phyloP scores from a whole-genome alignment of 2,329 filamentous ascomycete genomes.

The Alternaria infectoria region DNA sequence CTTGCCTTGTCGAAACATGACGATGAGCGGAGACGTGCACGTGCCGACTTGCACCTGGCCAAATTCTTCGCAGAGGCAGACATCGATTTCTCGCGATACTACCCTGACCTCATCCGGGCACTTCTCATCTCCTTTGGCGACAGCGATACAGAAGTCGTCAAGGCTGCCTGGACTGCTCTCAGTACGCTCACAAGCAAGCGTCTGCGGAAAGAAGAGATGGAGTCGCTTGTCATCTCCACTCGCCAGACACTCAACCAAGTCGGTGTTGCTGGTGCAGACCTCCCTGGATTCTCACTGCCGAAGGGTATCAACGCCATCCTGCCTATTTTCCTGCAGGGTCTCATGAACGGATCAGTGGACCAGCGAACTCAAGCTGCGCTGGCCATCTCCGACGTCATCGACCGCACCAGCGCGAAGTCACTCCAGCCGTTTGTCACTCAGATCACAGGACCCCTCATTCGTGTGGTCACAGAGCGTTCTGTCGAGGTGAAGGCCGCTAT shows the following conservation, averaged over 20 bases:
- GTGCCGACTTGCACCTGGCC: constrained; percentile 78
- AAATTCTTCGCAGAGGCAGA: constrained; percentile 83
- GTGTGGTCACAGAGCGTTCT: constrained; percentile 95
- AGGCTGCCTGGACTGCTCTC: constrained; percentile 86
- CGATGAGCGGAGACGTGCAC: constrained; percentile 82
- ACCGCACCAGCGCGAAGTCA: constrained; percentile 85
- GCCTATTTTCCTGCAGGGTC: constrained; percentile 94
- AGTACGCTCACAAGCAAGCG: constrained; percentile 81
- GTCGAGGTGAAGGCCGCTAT: constrained; percentile 97
- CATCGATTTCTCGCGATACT: constrained; percentile 93
- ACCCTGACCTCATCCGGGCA: constrained; percentile 91
- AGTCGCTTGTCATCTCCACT: constrained; percentile 84
- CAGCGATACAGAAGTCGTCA: constrained; percentile 80
- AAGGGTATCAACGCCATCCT: constrained; percentile 97
- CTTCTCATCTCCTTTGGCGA: constrained; percentile 94
- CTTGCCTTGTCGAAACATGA: constrained; percentile 88
- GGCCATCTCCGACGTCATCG: constrained; percentile 93
- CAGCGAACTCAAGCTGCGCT: constrained; percentile 91
- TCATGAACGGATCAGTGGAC: constrained; percentile 94
- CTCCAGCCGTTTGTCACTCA: constrained; percentile 96
- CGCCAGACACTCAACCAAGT: constrained; percentile 86
- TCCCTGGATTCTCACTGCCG: constrained; percentile 86
- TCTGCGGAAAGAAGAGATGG: constrained; percentile 97
- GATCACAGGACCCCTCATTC: constrained; percentile 95
- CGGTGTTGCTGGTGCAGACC: constrained; percentile 81